Base-by-base conservation (phyloP, 805 yeast species). In the Dipodascopsis uninucleata region DNA sequence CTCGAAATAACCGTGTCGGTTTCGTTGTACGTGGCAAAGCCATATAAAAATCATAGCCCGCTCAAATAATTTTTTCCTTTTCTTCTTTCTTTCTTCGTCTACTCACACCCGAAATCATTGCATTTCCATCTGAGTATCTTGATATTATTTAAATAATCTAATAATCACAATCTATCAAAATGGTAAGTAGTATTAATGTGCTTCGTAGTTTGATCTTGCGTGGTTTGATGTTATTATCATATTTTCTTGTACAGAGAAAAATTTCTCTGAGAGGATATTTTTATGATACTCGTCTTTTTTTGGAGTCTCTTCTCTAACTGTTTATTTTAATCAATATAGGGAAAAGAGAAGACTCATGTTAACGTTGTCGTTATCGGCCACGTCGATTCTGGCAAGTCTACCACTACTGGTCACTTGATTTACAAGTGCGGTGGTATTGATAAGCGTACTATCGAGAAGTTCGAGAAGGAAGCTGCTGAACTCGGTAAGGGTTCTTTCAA, bases 331-430 rank as follows among this genome's bases (percentile, higher is more conserved):
- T 42, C 3, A 4, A 22, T 33, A 26, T 39, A 52, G 56, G 56
- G 56, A 35, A 52, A 52, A 26, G 56, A 52, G 18, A 53, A 90
- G 84, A 69, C 79, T 76, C 97, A 90, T 85, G 85, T 90, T 80
- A 90, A 90, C 96, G 95, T 90, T 78, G 98, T 93, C 76, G 97
- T 93, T 72, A 90, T 90, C 76, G 98, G 97, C 77, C 97, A 90
- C 95, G 97, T 93, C 97, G 97, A 90, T 78, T 89, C 97, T 68
- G 90, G 90, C 78, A 85, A 85, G 79, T 90, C 97, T 60, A 89
- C 97, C 71, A 90, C 97, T 76, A 89, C 97, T 73, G 97, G 97
- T 77, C 97, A 89, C 83, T 85, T 89, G 77, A 88, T 89, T 71
- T 89, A 72, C 95, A 88, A 88, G 90, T 89, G 96, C 80, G 96